Conservation (phyloP, 192 early-diverging fungal species). For the Coemansia asiatica region DNA sequence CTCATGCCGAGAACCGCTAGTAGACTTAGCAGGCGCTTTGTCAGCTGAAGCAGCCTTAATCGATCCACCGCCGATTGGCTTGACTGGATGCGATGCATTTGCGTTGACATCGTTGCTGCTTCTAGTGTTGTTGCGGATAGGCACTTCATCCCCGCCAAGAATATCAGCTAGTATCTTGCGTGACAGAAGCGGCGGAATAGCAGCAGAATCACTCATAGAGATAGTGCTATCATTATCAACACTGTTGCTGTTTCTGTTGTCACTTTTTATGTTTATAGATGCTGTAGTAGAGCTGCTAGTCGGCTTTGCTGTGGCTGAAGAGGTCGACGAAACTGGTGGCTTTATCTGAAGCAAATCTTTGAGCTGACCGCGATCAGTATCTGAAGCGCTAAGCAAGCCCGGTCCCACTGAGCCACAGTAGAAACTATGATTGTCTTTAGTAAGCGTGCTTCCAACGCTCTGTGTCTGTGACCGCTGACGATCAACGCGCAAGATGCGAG, state of each 20-base stretch:
- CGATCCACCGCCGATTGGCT: conserved; percentile 2
- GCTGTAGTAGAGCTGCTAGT: not conserved
- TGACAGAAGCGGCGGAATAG: conserved; percentile 28
- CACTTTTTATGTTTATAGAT: not conserved
- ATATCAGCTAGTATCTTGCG: conserved; percentile 42
- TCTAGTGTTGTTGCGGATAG: conserved; percentile 2
- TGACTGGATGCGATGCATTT: not conserved
- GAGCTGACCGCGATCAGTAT: not conserved
- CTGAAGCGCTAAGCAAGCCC: not conserved
- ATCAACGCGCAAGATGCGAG: not conserved
- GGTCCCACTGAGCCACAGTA: not conserved
- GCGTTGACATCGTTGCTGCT: not conserved
- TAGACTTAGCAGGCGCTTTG: not conserved
- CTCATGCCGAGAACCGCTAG: not conserved
- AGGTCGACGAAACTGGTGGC: not conserved
- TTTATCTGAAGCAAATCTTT: not conserved
- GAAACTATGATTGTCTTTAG: not conserved
- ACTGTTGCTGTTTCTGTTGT: not conserved
- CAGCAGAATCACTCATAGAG: not conserved
- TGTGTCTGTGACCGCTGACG: conserved; percentile 18
- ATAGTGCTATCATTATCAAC: no score
- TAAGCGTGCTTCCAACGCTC: not conserved
- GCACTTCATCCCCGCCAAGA: conserved; percentile 20
- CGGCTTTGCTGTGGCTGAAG: conserved; percentile 5
- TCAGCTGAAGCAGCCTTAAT: not conserved